Base-by-base conservation (phyloP, 2,329 filamentous ascomycete species). In the Neurospora crassa region DNA sequence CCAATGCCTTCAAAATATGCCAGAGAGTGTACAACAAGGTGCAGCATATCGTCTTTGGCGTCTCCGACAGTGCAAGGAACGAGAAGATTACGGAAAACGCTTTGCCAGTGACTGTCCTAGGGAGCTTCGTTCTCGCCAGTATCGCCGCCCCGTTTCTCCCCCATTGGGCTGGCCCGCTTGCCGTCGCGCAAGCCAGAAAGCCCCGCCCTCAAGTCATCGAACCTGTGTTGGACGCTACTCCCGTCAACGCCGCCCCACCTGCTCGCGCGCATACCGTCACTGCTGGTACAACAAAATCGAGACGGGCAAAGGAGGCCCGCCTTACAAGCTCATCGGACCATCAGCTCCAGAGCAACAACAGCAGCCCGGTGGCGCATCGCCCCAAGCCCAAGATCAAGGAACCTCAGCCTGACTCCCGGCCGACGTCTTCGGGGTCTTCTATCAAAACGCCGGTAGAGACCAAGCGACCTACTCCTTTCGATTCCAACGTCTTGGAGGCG, bases 1-100 rank as follows among this genome's bases (percentile, higher is more conserved):
- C 91, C 73, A 88, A 90, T 76, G 87, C 91, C 68, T 96, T 96
- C 82, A 90, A 92, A 82, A 95, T 91, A 68, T 95, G 92, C 78
- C 88, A 92, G 72, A 86, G 93, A 77, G 89, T 96, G 76, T 95
- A 94, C 83, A 96, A 96, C 82, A 93, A 93, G 81, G 92, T 96
- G 47, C 92, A 96, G 81, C 90, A 93, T 80, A 93, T 96, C 76
- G 92, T 96, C 37, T 96, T 96, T 79, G 92, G 92, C 24, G 85
- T 91, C 34, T 86, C 90, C 42, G 92, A 95, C 77, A 85, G 87
- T 37, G 85, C 85, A 72, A 87, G 89, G 71, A 85, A 89, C 74
- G 91, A 93, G 76, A 91, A 90, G 82, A 94, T 96, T 79, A 91
- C 89, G 78, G 92, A 95, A 80, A 96, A 96, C 79, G 86, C 91